Evolutionary conservation across 2,329 filamentous ascomycete species (phyloP).

Genomic region (Aspergillus oerlinghausenensis): DNA sequence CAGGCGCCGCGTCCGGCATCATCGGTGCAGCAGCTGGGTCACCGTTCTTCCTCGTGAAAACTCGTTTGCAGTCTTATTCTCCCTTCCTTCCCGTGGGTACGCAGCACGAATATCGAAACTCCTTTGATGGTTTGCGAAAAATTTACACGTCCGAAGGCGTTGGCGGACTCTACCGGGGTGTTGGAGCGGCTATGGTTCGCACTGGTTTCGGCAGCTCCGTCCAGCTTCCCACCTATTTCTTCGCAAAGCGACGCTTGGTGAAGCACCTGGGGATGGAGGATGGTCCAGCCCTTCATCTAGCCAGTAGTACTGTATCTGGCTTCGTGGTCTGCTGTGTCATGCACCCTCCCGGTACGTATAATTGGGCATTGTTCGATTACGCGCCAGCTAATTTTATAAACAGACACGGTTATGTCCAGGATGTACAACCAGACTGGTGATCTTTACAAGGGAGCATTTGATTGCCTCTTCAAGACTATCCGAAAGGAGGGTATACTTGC

Average conservation of each 20-base stretch:
- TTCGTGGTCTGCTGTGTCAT: constrained; percentile 97
- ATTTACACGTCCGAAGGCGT: constrained; percentile 77
- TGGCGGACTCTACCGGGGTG: constrained; percentile 79
- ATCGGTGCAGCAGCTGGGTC: constrained; percentile 89
- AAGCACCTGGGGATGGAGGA: constrained; percentile 85
- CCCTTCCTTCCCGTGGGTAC: constrained; percentile 91
- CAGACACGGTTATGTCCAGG: constrained; percentile 95
- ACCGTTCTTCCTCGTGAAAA: constrained; percentile 98
- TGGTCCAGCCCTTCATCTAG: constrained; percentile 79
- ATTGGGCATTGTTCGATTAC: background rate
- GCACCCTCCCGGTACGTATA: constrained; percentile 77
- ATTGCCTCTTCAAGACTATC: constrained; percentile 87
- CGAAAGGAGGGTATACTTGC: constrained; percentile 86
- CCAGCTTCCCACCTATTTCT: constrained; percentile 96
- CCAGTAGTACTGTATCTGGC: constrained; percentile 82
- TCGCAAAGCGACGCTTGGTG: constrained; percentile 82
- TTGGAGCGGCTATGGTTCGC: constrained; percentile 88
- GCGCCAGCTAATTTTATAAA: constrained; percentile 5
- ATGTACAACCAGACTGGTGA: constrained; percentile 99
- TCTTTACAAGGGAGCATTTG: constrained; percentile 87
- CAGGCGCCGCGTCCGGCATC: constrained; percentile 82
- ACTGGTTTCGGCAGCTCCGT: constrained; percentile 95
- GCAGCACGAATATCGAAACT: constrained; percentile 89
- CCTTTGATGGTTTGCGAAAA: constrained; percentile 72
- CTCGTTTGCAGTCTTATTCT: constrained; percentile 87